These are phyloP conservation scores for Acanthamoeba rhysodes DNA, from an alignment of 208 protist genomes.

Conservation along the genomic window DNA sequence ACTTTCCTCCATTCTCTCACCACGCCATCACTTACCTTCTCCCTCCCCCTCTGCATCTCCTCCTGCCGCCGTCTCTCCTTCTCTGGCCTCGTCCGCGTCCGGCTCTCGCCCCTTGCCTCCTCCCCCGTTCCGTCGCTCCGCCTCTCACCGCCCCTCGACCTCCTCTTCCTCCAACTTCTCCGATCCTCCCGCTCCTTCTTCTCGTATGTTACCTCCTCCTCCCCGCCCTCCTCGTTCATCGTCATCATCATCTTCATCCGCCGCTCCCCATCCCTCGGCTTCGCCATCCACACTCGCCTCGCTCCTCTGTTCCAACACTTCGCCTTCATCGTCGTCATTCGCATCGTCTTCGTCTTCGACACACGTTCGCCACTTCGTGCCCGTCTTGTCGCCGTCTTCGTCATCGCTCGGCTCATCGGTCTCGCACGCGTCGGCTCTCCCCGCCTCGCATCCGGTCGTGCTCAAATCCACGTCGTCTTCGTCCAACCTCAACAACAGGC, in stretches of 20 bases:
- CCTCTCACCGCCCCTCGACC: neutral
- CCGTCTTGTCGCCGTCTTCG: neutral
- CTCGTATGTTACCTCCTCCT: neutral
- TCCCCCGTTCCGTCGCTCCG: conserved; percentile 7
- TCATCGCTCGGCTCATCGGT: neutral
- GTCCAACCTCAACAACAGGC: neutral
- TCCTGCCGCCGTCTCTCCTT: neutral
- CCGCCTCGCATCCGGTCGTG: neutral
- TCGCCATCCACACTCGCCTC: neutral
- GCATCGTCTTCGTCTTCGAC: neutral
- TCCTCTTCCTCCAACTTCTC: neutral
- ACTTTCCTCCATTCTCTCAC: neutral
- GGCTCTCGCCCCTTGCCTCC: neutral
- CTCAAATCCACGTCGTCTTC: neutral
- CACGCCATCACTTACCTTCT: conserved; percentile 4
- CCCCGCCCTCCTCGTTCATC: neutral
- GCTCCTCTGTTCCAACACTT: neutral
- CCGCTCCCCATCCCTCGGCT: neutral
- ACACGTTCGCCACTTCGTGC: neutral
- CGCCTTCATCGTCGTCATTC: neutral
- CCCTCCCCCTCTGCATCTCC: neutral
- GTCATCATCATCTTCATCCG: neutral
- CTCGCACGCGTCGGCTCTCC: neutral
- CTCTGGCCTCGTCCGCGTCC: conserved; percentile 10
- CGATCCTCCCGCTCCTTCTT: neutral